These are phyloP conservation scores for Citrullus mucosospermus DNA, from an alignment of 306 rosid genomes.

Conservation along the genomic window DNA sequence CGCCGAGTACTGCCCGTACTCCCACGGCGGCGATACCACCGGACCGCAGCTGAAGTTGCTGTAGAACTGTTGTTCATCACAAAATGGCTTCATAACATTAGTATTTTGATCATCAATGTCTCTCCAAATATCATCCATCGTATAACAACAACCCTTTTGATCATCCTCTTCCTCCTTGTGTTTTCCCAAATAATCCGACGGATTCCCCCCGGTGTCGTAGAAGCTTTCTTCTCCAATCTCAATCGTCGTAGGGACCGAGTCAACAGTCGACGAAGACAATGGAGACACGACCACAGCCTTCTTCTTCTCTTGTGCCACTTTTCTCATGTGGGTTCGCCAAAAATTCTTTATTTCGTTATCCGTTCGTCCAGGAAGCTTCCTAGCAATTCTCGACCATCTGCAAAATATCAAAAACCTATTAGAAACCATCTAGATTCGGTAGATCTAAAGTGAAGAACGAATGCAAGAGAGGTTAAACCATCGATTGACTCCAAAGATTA, in stretches of 20 bases:
- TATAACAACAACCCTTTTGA: conserved; percentile 11
- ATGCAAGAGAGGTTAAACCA: background rate
- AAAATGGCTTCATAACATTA: conserved; percentile 12
- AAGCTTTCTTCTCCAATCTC: conserved; percentile 60
- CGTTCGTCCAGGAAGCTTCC: conserved; percentile 85
- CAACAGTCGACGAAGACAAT: conserved; percentile 24
- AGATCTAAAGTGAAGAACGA: background rate
- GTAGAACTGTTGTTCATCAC: conserved; percentile 7
- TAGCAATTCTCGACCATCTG: conserved; percentile 96
- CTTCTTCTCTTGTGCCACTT: conserved; percentile 72
- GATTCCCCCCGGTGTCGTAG: conserved; percentile 62
- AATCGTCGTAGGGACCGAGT: conserved; percentile 26
- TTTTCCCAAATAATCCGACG: background rate
- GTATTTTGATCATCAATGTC: conserved; percentile 26
- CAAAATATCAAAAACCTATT: background rate
- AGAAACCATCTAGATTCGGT: background rate
- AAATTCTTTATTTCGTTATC: conserved; percentile 95
- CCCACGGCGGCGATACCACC: conserved; percentile 40
- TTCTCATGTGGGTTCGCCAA: conserved; percentile 94
- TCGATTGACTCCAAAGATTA: too few species aligned
- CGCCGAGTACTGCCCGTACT: conserved; percentile 36
- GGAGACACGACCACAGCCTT: background rate
- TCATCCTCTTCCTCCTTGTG: conserved; percentile 12
- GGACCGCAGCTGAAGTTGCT: conserved; percentile 34
- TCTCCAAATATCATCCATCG: conserved; percentile 95